Base-by-base conservation (phyloP, 305 asterid species). In the Euphrasia arctica region DNA sequence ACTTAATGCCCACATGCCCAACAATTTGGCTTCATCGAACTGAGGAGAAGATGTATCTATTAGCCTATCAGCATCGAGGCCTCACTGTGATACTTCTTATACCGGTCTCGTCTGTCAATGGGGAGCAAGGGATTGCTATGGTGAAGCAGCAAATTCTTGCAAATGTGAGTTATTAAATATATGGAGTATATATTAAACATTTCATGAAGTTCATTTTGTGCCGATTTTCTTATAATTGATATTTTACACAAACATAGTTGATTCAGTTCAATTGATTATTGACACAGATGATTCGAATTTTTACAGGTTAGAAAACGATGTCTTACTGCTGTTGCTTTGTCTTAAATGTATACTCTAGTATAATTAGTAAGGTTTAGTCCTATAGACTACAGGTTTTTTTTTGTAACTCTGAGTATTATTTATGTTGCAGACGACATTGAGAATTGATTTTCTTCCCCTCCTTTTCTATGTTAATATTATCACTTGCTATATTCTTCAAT, bases 81-180 rank as follows among this genome's bases (percentile, higher is more conserved):
- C 90, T 92, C 65, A 92, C 94, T 27, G 74, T 84, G 72, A 75
- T 92, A 63, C 84, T 85, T 72, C 82, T 89, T 51, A 66, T 92
- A 73, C 98, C 98, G 34, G 84, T 81, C 60, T 79, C 96, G 65
- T 89, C 87, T 67, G 72, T 79, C 74, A 80, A 80, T 75, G 95
- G 90, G 68, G 97, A 92, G 75, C 91, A 79, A 70, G 98, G 89
- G 55, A 75, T 92, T 67, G 76, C 91, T 58, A 59, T 69, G 65
- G 77, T 90, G 82, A 92, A 87, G 87, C 94, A 80, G 79, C 88
- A 84, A 69, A 82, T 92, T 64, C 74, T 84, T 58, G 96, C 89
- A 75, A 83, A 79, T 64, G 98, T 92, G 79, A 75, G 95, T 71
- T 52, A 18, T 39, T 58, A 51, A 50, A 65, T 27, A 25, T 9